Percentiles rank a stretch among this genome's conserved stretches.
Evolutionary conservation across 441 rosid species (phyloP).

Genomic region (Bocquillonia castaneifolia): DNA sequence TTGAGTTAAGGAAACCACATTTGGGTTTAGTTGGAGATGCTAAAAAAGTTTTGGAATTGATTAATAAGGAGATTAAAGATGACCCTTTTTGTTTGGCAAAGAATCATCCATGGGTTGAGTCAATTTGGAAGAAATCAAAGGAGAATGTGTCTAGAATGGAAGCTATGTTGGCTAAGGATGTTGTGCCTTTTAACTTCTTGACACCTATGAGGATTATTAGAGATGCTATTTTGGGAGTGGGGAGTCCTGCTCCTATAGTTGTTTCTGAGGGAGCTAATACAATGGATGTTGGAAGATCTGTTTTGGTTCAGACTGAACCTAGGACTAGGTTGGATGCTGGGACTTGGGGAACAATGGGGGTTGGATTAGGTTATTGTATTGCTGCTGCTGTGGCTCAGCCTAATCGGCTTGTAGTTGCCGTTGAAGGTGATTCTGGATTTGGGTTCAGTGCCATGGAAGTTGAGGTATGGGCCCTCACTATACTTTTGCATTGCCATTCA

Average conservation of each 20-base stretch:
- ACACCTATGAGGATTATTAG: constrained; percentile 92
- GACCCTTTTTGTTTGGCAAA: constrained; percentile 80
- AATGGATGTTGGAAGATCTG: constrained; percentile 93
- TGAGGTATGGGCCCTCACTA: constrained; percentile 52
- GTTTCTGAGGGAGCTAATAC: constrained; percentile 95
- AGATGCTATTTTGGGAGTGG: constrained; percentile 58
- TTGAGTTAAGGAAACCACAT: constrained; percentile 68
- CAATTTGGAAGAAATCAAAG: constrained; percentile 53
- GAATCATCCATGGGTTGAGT: constrained; percentile 76
- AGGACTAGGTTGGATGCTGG: constrained; percentile 97
- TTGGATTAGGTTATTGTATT: constrained; percentile 92
- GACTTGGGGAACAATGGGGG: constrained; percentile 99
- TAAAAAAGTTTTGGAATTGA: constrained; percentile 48
- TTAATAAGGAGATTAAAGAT: constrained; percentile 76
- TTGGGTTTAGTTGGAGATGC: constrained; percentile 84
- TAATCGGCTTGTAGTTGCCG: constrained; percentile 74
- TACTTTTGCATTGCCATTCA: neutral
- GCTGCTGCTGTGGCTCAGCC: constrained; percentile 93
- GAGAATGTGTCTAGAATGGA: constrained; percentile 79
- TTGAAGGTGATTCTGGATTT: constrained; percentile 98
- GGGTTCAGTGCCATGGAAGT: constrained; percentile 97
- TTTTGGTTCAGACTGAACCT: constrained; percentile 87
- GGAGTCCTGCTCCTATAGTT: constrained; percentile 79
- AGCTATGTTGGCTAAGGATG: constrained; percentile 71
- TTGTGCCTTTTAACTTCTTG: constrained; percentile 81